Conservation (phyloP, 1,139 yeast species). For the Yamadazyma conglobata region DNA sequence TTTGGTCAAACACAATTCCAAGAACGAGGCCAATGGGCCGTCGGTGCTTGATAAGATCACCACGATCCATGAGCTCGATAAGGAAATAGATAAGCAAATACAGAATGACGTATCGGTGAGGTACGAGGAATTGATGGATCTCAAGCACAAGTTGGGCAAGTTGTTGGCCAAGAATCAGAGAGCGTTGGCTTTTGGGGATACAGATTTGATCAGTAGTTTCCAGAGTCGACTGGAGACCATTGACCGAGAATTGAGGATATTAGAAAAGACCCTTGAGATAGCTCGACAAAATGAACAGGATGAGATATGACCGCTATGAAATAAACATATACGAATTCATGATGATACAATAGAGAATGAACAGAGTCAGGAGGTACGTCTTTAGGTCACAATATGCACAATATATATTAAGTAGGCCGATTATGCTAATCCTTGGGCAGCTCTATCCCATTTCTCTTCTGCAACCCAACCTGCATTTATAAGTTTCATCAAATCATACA, state of each 20-base stretch:
- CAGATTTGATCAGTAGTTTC: constrained; percentile 28
- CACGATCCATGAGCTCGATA: constrained; percentile 42
- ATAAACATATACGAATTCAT: no score
- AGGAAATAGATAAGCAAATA: constrained; percentile 36
- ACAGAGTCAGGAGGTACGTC: no score
- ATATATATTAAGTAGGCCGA: no score
- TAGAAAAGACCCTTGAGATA: constrained; percentile 35
- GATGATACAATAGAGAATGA: no score
- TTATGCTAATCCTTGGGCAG: constrained; percentile 44
- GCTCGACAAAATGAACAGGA: constrained; percentile 8
- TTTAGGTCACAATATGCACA: no score
- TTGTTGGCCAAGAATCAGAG: constrained; percentile 18
- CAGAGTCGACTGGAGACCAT: constrained; percentile 41
- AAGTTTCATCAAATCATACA: constrained; percentile 56
- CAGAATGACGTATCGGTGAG: constrained; percentile 26
- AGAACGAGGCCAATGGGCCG: constrained; percentile 20
- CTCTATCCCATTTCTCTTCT: constrained; percentile 61
- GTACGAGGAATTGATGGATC: constrained; percentile 20
- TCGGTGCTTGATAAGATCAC: constrained; percentile 39
- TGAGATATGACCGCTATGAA: no score
- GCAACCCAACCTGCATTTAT: constrained; percentile 71
- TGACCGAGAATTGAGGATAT: constrained; percentile 46
- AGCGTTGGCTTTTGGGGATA: constrained; percentile 10
- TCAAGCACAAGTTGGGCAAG: constrained; percentile 20
- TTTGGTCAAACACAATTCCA: constrained; percentile 27